These are phyloP conservation scores for Cladosporium sp. DNA, from an alignment of 2,329 filamentous ascomycete genomes.

Conservation along the genomic window DNA sequence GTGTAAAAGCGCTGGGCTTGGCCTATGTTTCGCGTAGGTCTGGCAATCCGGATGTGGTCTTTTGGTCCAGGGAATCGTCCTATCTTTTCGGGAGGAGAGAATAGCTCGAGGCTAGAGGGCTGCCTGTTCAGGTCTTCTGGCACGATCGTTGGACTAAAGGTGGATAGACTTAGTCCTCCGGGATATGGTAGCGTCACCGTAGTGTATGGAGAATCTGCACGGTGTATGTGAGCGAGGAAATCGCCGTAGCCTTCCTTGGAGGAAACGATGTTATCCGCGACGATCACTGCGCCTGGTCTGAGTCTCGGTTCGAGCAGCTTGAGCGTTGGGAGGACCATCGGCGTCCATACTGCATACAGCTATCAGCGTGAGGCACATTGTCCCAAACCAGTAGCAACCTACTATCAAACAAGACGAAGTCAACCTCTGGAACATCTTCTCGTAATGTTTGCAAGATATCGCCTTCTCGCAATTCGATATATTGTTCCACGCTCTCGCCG, in stretches of 20 bases:
- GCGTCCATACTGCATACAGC: constrained; percentile 55
- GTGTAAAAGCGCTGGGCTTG: not conserved
- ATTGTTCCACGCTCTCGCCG: constrained; percentile 51
- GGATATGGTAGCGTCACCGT: constrained; percentile 53
- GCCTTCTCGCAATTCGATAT: constrained; percentile 61
- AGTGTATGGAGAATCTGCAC: constrained; percentile 53
- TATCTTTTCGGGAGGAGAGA: not conserved
- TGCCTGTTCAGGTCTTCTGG: not conserved
- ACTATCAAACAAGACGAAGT: constrained; percentile 64
- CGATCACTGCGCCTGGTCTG: constrained; percentile 50
- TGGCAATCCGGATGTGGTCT: constrained; percentile 8
- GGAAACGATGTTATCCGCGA: constrained; percentile 53
- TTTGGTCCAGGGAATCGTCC: not conserved
- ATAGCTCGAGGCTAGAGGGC: not conserved
- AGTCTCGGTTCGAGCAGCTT: constrained; percentile 51
- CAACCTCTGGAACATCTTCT: constrained; percentile 52
- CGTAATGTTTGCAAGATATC: constrained; percentile 61
- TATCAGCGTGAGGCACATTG: not conserved
- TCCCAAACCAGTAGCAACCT: constrained; percentile 34
- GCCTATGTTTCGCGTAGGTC: not conserved
- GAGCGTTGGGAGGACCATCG: constrained; percentile 56
- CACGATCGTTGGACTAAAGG: not conserved
- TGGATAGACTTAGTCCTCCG: constrained; percentile 51
- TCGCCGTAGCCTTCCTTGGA: constrained; percentile 50
- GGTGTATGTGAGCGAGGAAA: constrained; percentile 49